A percentile compares a stretch with the other conserved stretches of the same genome.
Conservation (phyloP, 805 yeast species). For the Barnettozyma sucrosica region DNA sequence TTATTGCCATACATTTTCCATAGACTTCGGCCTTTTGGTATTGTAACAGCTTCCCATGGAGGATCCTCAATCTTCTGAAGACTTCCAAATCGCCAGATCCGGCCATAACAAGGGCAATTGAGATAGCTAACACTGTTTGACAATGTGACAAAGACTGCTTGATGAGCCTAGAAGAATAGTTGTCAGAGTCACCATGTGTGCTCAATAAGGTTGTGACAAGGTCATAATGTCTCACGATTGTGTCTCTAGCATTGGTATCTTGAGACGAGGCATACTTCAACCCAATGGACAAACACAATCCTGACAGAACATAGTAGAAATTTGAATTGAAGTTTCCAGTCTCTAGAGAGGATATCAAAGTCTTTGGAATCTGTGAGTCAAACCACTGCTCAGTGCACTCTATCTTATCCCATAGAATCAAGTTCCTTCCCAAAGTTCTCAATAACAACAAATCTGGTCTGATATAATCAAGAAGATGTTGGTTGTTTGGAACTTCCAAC, state of each 20-base stretch:
- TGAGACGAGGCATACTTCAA: slow-evolving; percentile 71
- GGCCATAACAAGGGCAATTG: slow-evolving; percentile 74
- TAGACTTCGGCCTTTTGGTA: slow-evolving; percentile 32
- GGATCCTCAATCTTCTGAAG: slow-evolving; percentile 62
- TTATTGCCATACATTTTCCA: slow-evolving; percentile 72
- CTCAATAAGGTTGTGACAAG: slow-evolving; percentile 11
- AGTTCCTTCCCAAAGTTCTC: slow-evolving; percentile 43
- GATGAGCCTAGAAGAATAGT: slow-evolving; percentile 54
- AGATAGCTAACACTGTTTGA: slow-evolving; percentile 54
- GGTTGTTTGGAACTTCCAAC: slow-evolving; percentile 53
- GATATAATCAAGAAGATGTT: slow-evolving; percentile 52
- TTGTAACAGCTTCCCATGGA: slow-evolving; percentile 44
- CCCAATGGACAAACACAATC: slow-evolving; percentile 69
- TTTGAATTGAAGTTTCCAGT: slow-evolving; percentile 40
- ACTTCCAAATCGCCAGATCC: slow-evolving; percentile 86
- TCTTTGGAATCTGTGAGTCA: slow-evolving; percentile 46
- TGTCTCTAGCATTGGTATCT: slow-evolving; percentile 45
- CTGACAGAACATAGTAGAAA: slow-evolving; percentile 63
- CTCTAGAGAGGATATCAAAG: slow-evolving; percentile 29
- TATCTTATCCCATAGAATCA: slow-evolving; percentile 23
- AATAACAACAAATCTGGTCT: slow-evolving; percentile 75
- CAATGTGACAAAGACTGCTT: slow-evolving; percentile 47
- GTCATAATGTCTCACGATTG: slow-evolving; percentile 41
- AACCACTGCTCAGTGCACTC: slow-evolving; percentile 17
- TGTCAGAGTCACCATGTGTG: slow-evolving; percentile 22